Base-by-base conservation (phyloP, 768 basidiomycete genomes). In the Sarcomyxa edulis region DNA sequence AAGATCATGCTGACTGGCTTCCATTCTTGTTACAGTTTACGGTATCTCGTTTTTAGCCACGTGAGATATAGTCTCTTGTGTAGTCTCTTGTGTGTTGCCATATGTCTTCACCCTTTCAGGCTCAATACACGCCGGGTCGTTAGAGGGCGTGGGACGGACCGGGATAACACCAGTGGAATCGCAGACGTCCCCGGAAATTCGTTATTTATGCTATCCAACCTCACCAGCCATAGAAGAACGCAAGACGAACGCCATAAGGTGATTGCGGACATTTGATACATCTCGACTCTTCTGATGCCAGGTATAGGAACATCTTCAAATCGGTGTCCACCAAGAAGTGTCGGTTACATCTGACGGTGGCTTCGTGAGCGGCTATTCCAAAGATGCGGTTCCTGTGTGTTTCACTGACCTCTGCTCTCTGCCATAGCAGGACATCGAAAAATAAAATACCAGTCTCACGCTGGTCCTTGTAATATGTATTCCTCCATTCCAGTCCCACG, bases 61-160 rank as follows among this genome's bases (percentile, higher is more conserved):
- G 40, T 42, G 22, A n/a, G 40, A 27, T n/a, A 8, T 33, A 20
- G 19, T 4, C 21, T 18, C 16, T 3, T 32, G 14, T 15, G 7
- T 15, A 7, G 9, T 7, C 7, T 5, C 19, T 11, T 20, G 11
- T 22, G n/a, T n/a, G 20, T 6, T 9, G 10, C 14, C 23, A 18
- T 3, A 28, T 24, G 5, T 35, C 14, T 19, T 26, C 7, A 1
- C 7, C 8, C 32, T 62, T 51, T 55, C 41, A 76, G 77, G 5
- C 56, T 81, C 20, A 81, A 81, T 52, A 81, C 79, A 11, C 70
- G 78, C 11, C 61, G 66, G 43, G 61, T 62, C 20, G 51, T 69
- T 38, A 63, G 71, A 31, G 78, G 74, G 4, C 65, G 64, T 32
- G 76, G 75, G 9, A 72, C 75, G 1, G 75, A 78, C 23, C 19